These are phyloP conservation scores for Penicillium atrosanguineum DNA, from an alignment of 495 filamentous ascomycete genomes.

Conservation along the genomic window DNA sequence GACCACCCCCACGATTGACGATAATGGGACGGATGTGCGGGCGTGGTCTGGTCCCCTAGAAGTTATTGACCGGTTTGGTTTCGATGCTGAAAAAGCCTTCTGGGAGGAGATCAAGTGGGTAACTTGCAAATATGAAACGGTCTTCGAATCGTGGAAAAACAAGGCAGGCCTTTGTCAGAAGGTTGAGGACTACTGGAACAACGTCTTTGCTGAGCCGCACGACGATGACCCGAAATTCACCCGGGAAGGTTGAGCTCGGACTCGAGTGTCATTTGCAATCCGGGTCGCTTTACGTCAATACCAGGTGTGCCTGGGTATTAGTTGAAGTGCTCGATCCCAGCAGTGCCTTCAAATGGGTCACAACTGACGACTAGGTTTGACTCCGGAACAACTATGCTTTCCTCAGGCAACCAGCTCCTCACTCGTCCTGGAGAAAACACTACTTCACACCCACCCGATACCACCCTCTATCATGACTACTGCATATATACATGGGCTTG, in stretches of 20 bases:
- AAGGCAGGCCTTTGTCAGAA: conserved; percentile 36
- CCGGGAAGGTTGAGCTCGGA: conserved; percentile 19
- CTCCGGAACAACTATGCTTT: not conserved
- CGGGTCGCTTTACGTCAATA: not conserved
- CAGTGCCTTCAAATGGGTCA: not conserved
- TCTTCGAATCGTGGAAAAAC: conserved; percentile 39
- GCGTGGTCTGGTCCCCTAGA: conserved; percentile 42
- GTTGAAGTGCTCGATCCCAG: not conserved
- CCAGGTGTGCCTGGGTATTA: not conserved
- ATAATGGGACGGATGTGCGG: conserved; percentile 37
- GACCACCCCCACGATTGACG: conserved; percentile 37
- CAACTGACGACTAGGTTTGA: not conserved
- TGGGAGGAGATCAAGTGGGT: conserved; percentile 53
- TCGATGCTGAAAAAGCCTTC: conserved; percentile 50
- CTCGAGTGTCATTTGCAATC: not conserved
- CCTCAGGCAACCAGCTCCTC: not conserved
- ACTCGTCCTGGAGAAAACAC: not conserved
- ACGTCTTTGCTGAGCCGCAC: conserved; percentile 41
- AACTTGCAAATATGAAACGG: conserved; percentile 42
- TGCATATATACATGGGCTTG: not conserved
- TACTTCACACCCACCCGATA: not conserved
- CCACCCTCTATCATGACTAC: not conserved
- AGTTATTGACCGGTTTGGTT: conserved; percentile 41
- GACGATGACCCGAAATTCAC: conserved; percentile 37
- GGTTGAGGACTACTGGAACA: conserved; percentile 39